Evolutionary conservation across 164 flowering plant genomes (phyloP), one percentile per base, ranked within the genome.

Genomic region (Cinnamomum micranthum): DNA sequence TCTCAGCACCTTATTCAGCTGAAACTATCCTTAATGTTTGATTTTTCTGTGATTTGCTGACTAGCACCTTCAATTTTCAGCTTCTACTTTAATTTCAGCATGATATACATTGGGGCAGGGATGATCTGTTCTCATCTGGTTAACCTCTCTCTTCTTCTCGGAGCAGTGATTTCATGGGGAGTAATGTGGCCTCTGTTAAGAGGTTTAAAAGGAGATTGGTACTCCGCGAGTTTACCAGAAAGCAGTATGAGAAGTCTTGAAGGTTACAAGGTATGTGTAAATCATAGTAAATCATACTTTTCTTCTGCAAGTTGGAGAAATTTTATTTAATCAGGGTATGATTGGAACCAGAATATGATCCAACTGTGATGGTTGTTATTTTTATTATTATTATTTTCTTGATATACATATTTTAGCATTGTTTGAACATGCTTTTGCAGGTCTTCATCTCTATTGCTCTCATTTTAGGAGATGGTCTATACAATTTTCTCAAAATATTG

Each of bases 91-190:
- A 93, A 92, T 81, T 94, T 94, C 79, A 88, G 89, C 75, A 74
- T 77, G 87, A 92, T 94, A 6, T 91, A 90, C 41, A 75, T 92
- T 15, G 97, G 96, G 71, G 96, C 96, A 0, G 97, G 98, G 74
- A 92, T 92, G 98, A 91, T 92, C 13, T 90, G 89, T 77, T 84
- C 97, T 27, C 93, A 92, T 75, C 80, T 92, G 12, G 95, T 89
- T 74, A 95, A 93, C 80, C 80, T 90, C 66, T 95, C 98, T 12
- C 74, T 93, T 84, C 95, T 95, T 71, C 73, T 92, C 24, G 99
- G 99, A 1, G 95, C 97, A 2, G 89, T 92, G 73, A 82, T 95
- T n/a, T 95, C 97, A 41, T 93, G 92, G 92, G 98, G 97, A 22
- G 22, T 93, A 13, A 92, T 95, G 98, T 95, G 99, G 99, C 98